phyloP scores from a whole-genome alignment of 108 stramenopile species.

The Discostella pseudostelligera region DNA sequence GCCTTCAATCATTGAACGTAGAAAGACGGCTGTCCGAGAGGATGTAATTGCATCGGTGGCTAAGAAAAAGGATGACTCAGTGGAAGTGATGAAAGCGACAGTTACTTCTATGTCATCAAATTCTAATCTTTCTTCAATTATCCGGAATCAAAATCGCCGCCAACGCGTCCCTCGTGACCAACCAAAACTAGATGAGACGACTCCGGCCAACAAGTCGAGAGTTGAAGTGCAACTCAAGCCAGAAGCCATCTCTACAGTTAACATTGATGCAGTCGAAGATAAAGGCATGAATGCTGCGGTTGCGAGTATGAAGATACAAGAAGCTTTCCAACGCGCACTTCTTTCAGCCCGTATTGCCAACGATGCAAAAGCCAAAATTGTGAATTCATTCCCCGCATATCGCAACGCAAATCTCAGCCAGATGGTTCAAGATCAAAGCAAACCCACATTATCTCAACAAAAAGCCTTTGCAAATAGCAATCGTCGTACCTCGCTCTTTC shows the following conservation, averaged over 20 bases:
- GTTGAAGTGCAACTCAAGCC: not conserved
- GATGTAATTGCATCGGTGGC: slow-evolving; percentile 13
- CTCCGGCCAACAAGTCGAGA: not conserved
- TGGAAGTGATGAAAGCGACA: not conserved
- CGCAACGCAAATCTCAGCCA: slow-evolving; percentile 8
- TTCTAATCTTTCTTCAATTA: slow-evolving; percentile 18
- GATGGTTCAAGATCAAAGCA: slow-evolving; percentile 7
- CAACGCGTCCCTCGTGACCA: slow-evolving; percentile 2
- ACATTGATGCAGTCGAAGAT: not conserved
- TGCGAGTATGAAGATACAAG: slow-evolving; percentile 20
- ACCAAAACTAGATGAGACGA: slow-evolving; percentile 19
- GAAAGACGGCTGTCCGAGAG: slow-evolving; percentile 16
- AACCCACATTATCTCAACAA: slow-evolving; percentile 11
- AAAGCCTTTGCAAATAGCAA: slow-evolving; percentile 17
- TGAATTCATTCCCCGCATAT: not conserved
- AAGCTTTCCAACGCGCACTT: slow-evolving; percentile 36
- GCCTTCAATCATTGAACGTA: slow-evolving; percentile 12
- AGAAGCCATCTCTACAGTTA: no score
- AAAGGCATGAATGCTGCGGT: not conserved
- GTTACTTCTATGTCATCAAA: not conserved
- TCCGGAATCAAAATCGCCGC: slow-evolving; percentile 13
- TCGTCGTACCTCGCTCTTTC: slow-evolving; percentile 17
- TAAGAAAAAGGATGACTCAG: not conserved
- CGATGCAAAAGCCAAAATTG: slow-evolving; percentile 18
- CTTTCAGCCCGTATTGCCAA: slow-evolving; percentile 34